These are phyloP conservation scores for Furcasterigmium furcatum DNA, from an alignment of 2,329 filamentous ascomycete species.

Conservation along the genomic window DNA sequence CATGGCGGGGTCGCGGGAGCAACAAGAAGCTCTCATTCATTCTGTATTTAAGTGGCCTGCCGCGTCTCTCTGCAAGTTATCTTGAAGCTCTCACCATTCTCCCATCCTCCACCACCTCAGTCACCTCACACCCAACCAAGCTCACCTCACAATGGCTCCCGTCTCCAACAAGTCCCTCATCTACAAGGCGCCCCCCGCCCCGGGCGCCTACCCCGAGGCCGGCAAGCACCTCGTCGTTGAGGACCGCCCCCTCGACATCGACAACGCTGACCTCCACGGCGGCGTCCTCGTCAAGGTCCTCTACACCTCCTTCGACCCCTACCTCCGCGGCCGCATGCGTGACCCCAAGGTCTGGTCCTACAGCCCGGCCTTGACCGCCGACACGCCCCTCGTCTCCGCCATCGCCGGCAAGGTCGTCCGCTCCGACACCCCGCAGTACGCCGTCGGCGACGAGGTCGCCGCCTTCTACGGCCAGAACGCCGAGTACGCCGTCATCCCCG, in stretches of 20 bases:
- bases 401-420: slow-evolving; percentile 68
- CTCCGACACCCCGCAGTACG: slow-evolving; percentile 54
- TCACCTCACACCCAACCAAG: no score
- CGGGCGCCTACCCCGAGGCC: slow-evolving; percentile 58
- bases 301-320: slow-evolving; percentile 79
- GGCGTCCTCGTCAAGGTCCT: slow-evolving; percentile 68
- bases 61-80: no score
- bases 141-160: slow-evolving; percentile 29
- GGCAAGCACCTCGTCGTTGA: slow-evolving; percentile 71
- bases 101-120: no score
- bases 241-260: slow-evolving; percentile 62
- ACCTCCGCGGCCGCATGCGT: slow-evolving; percentile 79
- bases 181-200: slow-evolving; percentile 64
- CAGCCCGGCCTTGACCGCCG: slow-evolving; percentile 56
- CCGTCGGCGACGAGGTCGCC: slow-evolving; percentile 43
- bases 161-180: slow-evolving; percentile 71
- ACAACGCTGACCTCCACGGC: slow-evolving; percentile 56
- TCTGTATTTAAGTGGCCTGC: no score
- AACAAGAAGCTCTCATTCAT: no score
- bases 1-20: no score
- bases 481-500: slow-evolving; percentile 52
- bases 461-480: slow-evolving; percentile 52
- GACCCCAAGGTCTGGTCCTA: slow-evolving; percentile 63
- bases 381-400: slow-evolving; percentile 61
- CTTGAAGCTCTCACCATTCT: no score